Evolutionary conservation across 2,329 filamentous ascomycete genomes (phyloP), one percentile per base, ranked within the genome.

Genomic region (Aspergillus sp.): DNA sequence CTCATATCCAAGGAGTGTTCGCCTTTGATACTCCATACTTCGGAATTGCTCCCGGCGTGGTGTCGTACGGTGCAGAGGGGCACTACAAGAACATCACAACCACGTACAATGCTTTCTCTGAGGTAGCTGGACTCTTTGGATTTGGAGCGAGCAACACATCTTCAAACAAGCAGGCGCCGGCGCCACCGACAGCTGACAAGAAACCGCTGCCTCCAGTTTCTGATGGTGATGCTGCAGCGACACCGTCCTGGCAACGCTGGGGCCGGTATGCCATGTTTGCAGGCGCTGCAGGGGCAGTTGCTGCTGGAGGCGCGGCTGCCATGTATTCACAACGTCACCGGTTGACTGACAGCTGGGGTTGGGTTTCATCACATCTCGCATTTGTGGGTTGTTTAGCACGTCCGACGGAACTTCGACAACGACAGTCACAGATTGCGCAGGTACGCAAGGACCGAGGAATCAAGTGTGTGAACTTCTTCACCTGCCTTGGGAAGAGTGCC

Each of bases 21-120:
- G 92, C 93, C 54, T 97, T 97, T 74, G 94, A 98, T 78, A 99
- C 95, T 0, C 95, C 95, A 1, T 99, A 91, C 57, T 74, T 85
- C 45, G 83, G 83, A 6, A 81, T 83, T 62, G 79, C 82, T 3
- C 81, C 80, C 2, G 78, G 79, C 2, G 82, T 84, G 43, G 75
- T 82, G 17, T 82, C 82, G 7, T 80, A 84, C 65, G 79, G 80
- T 0, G 93, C 94, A 6, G 93, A 98, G 81, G 89, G 87, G 47
- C 92, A 97, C 70, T 94, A 94, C 79, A 90, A 89, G 63, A 89
- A 88, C 47, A 90, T 89, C 7, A 84, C 86, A 5, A 84, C 88
- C 0, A 90, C 92, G 4, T 85, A 95, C 77, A 92, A 67, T 79
- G 86, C 84, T 71, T 88, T 77, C 73, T 92, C 80, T 19, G 87